Evolutionary conservation across 345 rosid genomes (phyloP), one percentile per base, ranked within the genome.

Genomic region (Arabidopsis suecica): DNA sequence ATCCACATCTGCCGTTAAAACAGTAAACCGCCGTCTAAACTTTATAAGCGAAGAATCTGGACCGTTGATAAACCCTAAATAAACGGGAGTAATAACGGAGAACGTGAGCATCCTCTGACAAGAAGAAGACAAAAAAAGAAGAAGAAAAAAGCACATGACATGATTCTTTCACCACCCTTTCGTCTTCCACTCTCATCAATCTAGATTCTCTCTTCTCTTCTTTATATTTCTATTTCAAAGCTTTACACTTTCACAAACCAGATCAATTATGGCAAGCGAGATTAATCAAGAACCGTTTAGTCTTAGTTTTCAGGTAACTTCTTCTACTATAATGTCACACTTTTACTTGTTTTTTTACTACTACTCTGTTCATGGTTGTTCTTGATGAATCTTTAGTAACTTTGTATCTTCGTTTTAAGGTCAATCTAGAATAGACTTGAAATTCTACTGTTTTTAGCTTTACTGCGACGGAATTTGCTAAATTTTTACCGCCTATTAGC

Each of bases 241-340:
- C 48, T 22, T 38, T 38, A 22, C 48, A 22, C 33, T 61, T 25
- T 34, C 11, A 0, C 34, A 11, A 53, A 53, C 14, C 57, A 53
- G 57, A 53, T 53, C 58, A 53, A 25, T 53, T 11, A 60, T 90
- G 98, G 86, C 89, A 20, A 90, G 66, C 60, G 89, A 91, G 69
- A 71, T 84, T 69, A 84, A 86, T 71, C 88, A 87, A 82, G 93
- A 90, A 5, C 84, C 96, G n/a, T 81, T 78, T 67, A 57, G 76
- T 75, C 59, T 87, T 76, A 75, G 84, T 69, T 88, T 88, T 76
- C 87, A 84, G 93, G 98, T 90, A 73, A 45, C 25, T 28, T 13
- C 34, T 36, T 56, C 58, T 69, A 5, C 76, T 37, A 40, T 10
- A 49, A 36, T 74, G 65, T 25, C 13, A 0, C 6, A 50, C 6